Evolutionary conservation across 1,139 yeast genomes (phyloP), one percentile per base, ranked within the genome.

Genomic region (Nakaseomyces uthaithaninus): DNA sequence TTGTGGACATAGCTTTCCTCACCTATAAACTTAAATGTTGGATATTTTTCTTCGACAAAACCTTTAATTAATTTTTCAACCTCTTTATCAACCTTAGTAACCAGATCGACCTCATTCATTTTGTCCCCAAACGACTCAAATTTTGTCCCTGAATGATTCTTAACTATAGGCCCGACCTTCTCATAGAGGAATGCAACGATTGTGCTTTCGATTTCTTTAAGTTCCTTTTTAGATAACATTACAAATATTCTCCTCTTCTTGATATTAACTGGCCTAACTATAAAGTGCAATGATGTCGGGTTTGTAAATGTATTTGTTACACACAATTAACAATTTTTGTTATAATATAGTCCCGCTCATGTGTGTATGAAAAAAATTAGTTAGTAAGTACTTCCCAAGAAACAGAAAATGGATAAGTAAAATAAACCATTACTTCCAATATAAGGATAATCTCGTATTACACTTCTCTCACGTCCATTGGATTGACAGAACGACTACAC

Each of bases 21-120:
- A 20, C 81, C 82, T 50, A 76, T 64, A 55, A 76, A 76, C 46
- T 64, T 62, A 51, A 58, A 75, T 18, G 57, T 53, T 4, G 80
- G 80, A 51, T 64, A 76, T 39, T 55, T 59, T 2, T 45, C 44
- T 5, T 43, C 33, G 41, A 75, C 60, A 28, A 52, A 54, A 5
- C 52, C 50, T 19, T 66, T 65, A 16, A 75, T 74, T 15, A 69
- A 62, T 2, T 54, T 55, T 51, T 76, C 82, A 4, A 76, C 77
- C 9, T 67, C 65, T 50, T 72, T 72, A 55, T 75, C 81, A 14
- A 72, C 69, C 42, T 69, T 74, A 4, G 81, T 75, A 12, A 75
- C 81, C 25, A 75, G 59, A 52, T 75, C 81, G 3, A 75, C 80
- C 4, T 75, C 65, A 50, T 74, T 74, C 45, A 69, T 68, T 59